These are phyloP conservation scores for Asterella californica DNA, from an alignment of 225 moss, liverwort and hornwort genomes.

Conservation along the genomic window DNA sequence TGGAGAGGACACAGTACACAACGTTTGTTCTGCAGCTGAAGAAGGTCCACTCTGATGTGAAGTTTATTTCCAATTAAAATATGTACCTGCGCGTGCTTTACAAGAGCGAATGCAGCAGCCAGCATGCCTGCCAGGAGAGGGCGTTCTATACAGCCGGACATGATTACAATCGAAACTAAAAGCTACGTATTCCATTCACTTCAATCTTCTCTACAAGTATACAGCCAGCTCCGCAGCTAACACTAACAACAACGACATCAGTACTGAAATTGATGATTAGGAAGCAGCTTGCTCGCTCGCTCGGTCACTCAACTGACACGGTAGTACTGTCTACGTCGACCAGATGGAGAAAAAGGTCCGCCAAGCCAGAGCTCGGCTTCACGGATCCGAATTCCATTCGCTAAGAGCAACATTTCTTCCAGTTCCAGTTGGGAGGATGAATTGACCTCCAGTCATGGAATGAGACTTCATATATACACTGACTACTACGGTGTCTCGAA, in stretches of 20 bases:
- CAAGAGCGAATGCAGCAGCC: background rate
- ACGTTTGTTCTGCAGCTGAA: background rate
- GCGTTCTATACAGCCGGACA: constrained; percentile 15
- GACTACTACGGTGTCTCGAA: background rate
- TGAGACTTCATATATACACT: background rate
- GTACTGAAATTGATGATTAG: background rate
- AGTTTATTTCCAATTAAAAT: constrained; percentile 6
- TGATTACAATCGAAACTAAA: background rate
- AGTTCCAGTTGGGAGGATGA: background rate
- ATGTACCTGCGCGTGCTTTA: constrained; percentile 6
- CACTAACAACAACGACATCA: background rate
- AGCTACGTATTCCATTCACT: background rate
- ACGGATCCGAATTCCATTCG: background rate
- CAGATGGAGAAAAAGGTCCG: background rate
- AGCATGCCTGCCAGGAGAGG: background rate
- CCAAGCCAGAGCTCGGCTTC: background rate
- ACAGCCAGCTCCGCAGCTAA: background rate
- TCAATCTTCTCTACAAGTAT: background rate
- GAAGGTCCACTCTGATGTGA: constrained; percentile 4
- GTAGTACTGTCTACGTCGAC: constrained; percentile 1
- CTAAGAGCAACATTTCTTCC: background rate
- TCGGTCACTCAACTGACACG: background rate
- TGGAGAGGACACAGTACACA: too few species aligned
- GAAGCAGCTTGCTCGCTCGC: background rate
- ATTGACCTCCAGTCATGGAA: background rate